Base-by-base conservation (phyloP, 208 protist species). In the Trypanosomatidae sp. region DNA sequence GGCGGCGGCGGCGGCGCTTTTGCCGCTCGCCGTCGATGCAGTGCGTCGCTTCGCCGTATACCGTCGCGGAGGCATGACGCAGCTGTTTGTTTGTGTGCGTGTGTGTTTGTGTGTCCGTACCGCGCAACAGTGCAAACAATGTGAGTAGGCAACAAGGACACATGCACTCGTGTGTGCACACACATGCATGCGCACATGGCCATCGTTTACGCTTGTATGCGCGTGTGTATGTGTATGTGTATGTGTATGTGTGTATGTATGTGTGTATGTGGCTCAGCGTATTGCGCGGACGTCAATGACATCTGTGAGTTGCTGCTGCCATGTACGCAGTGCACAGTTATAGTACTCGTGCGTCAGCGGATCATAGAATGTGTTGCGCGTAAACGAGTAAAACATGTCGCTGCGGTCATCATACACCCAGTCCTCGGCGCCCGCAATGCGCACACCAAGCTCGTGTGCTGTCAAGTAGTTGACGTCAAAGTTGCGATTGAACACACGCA, bases 391-490 rank as follows among this genome's bases (percentile, higher is more conserved):
- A 47, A 80, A 91, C 59, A 87, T 71, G 49, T 91, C 81, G 54
- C 71, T 87, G 24, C 52, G 59, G 35, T 81, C 66, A 32, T 86
- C 76, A 55, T 91, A 91, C 8, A 91, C 57, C 81, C 81, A 91
- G 48, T 91, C 76, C 10, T 59, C 43, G 6, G 81, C 76, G 22
- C 77, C 77, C 3, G 53, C 47, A 45, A 91, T 91, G 22, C 15
- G 43, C 15, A 85, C 64, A n/a, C 71, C 70, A 5, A 91, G 56
- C 49, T 87, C 76, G 21, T 38, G 54, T 13, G 81, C 81, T 0
- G 81, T 91, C 2, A 91, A 38, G 52, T 82, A 82, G 13, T 46
- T 45, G 10, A 59, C 28, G 26, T 59, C 61, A 22, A 62, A 68
- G 35, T 45, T 35, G n/a, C 66, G 53, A 13, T 52, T 57, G 27